Base-by-base conservation (phyloP, 495 filamentous ascomycete genomes). In the Penicillium fimorum region DNA sequence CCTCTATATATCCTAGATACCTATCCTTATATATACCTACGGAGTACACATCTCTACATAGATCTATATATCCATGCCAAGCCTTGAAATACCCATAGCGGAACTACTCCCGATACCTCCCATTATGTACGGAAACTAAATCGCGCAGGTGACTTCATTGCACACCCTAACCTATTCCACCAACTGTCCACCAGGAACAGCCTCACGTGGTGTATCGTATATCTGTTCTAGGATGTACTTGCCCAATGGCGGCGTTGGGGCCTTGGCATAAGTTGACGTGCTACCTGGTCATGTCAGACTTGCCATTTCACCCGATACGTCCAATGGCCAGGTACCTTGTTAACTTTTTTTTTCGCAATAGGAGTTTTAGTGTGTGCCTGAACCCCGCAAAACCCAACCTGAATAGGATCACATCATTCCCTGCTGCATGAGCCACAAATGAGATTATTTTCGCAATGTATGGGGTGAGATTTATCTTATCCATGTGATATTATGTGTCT, bases 151-250 rank as follows among this genome's bases (percentile, higher is more conserved):
- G 50, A 53, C 41, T 46, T 45, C 15, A 27, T n/a, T n/a, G n/a
- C n/a, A n/a, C n/a, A n/a, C n/a, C n/a, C n/a, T 46, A 27, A 13
- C 12, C 11, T 18, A 25, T 50, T 57, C 60, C 48, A 60, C 63
- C 63, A 66, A 66, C 61, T 55, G 54, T 38, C 57, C 58, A 56
- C 52, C 64, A 67, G 65, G 65, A 62, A 62, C 51, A 58, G 50
- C 10, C 65, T 67, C 65, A 67, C 65, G 65, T 67, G 65, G 59
- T 67, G 2, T 25, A 25, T 38, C 35, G 35, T n/a, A 41, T 42
- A 41, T 22, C 32, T 50, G 32, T 35, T 50, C 57, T 49, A 15
- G 33, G 32, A 43, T 47, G 57, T 61, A 53, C n/a, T 46, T 55
- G 32, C 38, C 56, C 50, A 57, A 60, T 65, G 50, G 55, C 52